Evolutionary conservation across 1,284 basidiomycete species (phyloP).

Genomic region (Trametes hirsuta): DNA sequence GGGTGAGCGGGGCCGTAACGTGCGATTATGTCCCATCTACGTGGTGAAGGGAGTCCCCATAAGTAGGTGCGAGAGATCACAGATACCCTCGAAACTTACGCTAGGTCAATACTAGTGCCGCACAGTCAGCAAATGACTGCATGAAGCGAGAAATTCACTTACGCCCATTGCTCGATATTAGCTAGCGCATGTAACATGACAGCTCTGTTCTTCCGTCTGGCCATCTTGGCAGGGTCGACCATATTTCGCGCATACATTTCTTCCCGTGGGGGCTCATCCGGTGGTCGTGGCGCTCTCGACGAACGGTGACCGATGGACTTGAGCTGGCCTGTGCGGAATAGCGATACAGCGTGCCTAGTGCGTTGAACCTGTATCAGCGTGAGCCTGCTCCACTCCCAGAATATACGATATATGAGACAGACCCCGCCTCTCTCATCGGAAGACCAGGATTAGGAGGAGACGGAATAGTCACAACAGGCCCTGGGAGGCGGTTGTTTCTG

Average conservation of each 20-base stretch:
- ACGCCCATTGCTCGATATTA: slow-evolving; percentile 94
- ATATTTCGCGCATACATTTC: slow-evolving; percentile 53
- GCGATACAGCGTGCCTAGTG: slow-evolving; percentile 68
- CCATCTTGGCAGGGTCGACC: slow-evolving; percentile 66
- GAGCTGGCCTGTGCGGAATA: slow-evolving; percentile 72
- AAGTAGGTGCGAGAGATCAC: slow-evolving; percentile 5
- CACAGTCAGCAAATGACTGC: not conserved
- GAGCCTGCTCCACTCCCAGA: not conserved
- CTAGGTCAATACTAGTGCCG: slow-evolving; percentile 66
- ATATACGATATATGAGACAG: too few relatives aligned
- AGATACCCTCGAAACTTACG: slow-evolving; percentile 46
- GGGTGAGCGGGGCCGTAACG: slow-evolving; percentile 68
- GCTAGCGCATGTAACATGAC: slow-evolving; percentile 84
- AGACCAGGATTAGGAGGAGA: too few relatives aligned
- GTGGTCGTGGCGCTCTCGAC: slow-evolving; percentile 54
- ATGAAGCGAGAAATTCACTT: slow-evolving; percentile 38
- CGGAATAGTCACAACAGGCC: too few relatives aligned
- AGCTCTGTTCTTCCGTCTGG: slow-evolving; percentile 68
- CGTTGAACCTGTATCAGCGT: slow-evolving; percentile 54
- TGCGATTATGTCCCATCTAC: slow-evolving; percentile 84
- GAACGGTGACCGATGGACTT: slow-evolving; percentile 65
- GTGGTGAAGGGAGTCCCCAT: not conserved
- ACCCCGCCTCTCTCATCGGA: too few relatives aligned
- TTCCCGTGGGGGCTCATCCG: slow-evolving; percentile 72
- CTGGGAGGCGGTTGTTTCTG: too few relatives aligned